phyloP scores from a whole-genome alignment of 2,329 filamentous ascomycete genomes.

The Cytospora mali region DNA sequence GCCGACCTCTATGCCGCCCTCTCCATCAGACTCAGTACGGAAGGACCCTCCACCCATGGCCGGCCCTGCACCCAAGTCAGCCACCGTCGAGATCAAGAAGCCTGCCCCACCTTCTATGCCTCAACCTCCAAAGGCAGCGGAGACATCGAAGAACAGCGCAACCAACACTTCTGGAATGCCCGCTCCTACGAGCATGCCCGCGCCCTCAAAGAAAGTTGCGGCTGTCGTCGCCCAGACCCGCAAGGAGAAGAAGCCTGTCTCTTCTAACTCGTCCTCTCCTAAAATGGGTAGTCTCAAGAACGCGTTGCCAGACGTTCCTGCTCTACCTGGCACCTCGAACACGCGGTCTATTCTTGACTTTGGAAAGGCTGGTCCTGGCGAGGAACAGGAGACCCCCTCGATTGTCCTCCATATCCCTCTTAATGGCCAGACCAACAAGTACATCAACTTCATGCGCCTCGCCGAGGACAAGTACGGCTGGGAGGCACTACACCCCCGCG shows the following conservation, averaged over 20 bases:
- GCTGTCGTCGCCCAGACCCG: conserved; percentile 50
- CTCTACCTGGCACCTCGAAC: conserved; percentile 38
- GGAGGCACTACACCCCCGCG: conserved; percentile 86
- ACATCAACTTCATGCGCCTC: conserved; percentile 92
- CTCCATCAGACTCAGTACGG: conserved; percentile 36
- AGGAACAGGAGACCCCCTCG: conserved; percentile 66
- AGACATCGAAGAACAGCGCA: conserved; percentile 30
- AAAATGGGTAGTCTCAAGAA: conserved; percentile 55
- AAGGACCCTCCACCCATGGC: conserved; percentile 33
- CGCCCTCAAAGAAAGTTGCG: conserved; percentile 47
- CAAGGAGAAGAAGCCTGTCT: conserved; percentile 43
- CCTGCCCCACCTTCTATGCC: conserved; percentile 41
- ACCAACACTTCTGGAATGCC: conserved; percentile 22
- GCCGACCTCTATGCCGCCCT: conserved; percentile 36
- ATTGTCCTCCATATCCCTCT: conserved; percentile 85
- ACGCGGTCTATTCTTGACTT: conserved; percentile 65
- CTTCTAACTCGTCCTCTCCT: conserved; percentile 49
- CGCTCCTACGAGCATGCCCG: conserved; percentile 30
- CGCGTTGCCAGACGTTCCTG: conserved; percentile 39
- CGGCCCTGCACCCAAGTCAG: conserved; percentile 32
- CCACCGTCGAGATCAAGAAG: conserved; percentile 39
- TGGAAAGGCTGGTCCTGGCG: conserved; percentile 60
- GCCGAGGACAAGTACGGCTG: conserved; percentile 94
- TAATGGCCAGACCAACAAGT: conserved; percentile 80
- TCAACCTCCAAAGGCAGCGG: conserved; percentile 28